phyloP scores from a whole-genome alignment of 192 early-diverging fungal genomes.

The Cetraspora pellucida region DNA sequence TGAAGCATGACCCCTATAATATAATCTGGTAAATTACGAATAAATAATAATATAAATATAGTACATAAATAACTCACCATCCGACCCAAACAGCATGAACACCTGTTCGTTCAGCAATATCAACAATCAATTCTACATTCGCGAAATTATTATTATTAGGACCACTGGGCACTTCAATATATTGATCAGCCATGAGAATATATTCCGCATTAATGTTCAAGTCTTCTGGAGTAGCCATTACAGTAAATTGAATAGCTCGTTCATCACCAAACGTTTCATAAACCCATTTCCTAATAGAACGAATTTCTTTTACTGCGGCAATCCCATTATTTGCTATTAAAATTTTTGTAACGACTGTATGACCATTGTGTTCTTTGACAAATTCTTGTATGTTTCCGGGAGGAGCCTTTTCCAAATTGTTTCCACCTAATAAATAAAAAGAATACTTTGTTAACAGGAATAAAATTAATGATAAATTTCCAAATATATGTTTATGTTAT shows the following conservation, averaged over 20 bases:
- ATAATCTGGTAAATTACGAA: background rate
- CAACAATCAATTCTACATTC: slow-evolving; percentile 97
- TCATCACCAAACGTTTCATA: slow-evolving; percentile 99
- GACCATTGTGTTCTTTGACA: slow-evolving; percentile 74
- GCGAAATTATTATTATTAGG: slow-evolving; percentile 99
- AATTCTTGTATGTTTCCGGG: slow-evolving; percentile 71
- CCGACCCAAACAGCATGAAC: slow-evolving; percentile 98
- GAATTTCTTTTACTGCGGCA: slow-evolving; percentile 98
- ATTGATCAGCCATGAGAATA: slow-evolving; percentile 99
- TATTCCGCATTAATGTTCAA: slow-evolving; percentile 97
- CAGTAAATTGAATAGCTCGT: slow-evolving; percentile 92
- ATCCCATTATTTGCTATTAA: slow-evolving; percentile 99
- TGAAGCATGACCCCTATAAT: slow-evolving; percentile 89
- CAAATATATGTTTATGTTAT: too few species aligned
- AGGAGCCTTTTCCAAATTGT: slow-evolving; percentile 64
- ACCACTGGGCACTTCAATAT: slow-evolving; percentile 97
- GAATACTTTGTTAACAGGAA: too few species aligned
- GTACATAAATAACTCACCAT: slow-evolving; percentile 55
- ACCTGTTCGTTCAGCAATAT: slow-evolving; percentile 93
- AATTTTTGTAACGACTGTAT: slow-evolving; percentile 90
- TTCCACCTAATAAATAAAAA: slow-evolving; percentile 60
- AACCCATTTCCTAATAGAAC: slow-evolving; percentile 96
- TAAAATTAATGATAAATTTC: too few species aligned
- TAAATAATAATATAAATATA: too few species aligned
- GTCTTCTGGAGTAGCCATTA: slow-evolving; percentile 98